Conservation (phyloP, 169 alveolate species). For the Ichthyophthirius multifiliis region DNA sequence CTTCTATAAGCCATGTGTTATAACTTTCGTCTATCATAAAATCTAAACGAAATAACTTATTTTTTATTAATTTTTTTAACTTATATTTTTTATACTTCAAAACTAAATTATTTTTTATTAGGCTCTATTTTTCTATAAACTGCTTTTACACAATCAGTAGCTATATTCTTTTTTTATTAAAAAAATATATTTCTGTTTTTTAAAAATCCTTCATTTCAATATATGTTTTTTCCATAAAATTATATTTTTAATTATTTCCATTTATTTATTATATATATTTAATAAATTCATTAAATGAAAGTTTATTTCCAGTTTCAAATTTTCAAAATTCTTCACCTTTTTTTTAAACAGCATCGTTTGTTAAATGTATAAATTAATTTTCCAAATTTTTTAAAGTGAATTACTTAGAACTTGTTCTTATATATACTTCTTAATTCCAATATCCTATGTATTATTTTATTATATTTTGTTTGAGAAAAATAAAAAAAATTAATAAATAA, state of each 20-base stretch:
- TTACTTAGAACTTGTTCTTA: constrained; percentile 72
- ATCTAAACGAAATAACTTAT: constrained; percentile 76
- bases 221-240: constrained; percentile 61
- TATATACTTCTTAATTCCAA: constrained; percentile 71
- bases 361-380: constrained; percentile 69
- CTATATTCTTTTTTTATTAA: constrained; percentile 32
- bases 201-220: constrained; percentile 60
- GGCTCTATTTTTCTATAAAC: constrained; percentile 61
- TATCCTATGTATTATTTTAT: constrained; percentile 56
- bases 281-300: constrained; percentile 71
- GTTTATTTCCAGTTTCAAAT: constrained; percentile 80
- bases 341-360: constrained; percentile 82
- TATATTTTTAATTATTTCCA: constrained; percentile 47
- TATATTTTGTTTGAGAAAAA: no score
- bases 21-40: constrained; percentile 81
- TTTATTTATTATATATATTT: constrained; percentile 68
- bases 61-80: not conserved
- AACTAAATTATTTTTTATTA: constrained; percentile 47
- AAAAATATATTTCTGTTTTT: constrained; percentile 11
- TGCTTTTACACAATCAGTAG: constrained; percentile 49
- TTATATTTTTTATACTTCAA: constrained; percentile 54
- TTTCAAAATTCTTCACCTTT: constrained; percentile 77
- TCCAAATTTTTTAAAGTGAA: constrained; percentile 57
- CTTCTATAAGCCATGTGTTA: constrained; percentile 80
- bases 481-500: constrained; percentile 21